These are phyloP conservation scores for Ceriops zippeliana DNA, from an alignment of 345 rosid genomes.

Conservation along the genomic window DNA sequence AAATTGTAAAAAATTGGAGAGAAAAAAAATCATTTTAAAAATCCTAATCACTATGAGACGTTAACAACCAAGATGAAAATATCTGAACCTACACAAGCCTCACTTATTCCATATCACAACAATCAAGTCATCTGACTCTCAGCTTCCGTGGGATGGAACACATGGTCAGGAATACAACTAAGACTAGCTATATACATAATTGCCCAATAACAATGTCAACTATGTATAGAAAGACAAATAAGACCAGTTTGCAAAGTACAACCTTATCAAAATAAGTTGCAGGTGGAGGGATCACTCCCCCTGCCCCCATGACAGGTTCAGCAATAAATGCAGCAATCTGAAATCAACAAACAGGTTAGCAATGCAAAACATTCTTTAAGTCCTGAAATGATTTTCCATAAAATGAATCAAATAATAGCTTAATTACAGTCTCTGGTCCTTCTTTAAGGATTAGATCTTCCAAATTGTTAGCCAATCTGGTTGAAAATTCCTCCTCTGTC, in stretches of 20 bases:
- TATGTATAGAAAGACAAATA: not conserved
- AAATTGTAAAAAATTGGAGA: not conserved
- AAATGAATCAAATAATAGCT: constrained; percentile 6
- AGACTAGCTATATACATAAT: not conserved
- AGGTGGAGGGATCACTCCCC: constrained; percentile 95
- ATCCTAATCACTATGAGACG: not conserved
- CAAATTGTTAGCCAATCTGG: constrained; percentile 80
- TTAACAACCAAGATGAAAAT: not conserved
- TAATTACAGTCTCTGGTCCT: constrained; percentile 87
- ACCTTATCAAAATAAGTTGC: constrained; percentile 96
- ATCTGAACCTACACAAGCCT: not conserved
- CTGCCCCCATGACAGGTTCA: constrained; percentile 98
- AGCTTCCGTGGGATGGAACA: not conserved
- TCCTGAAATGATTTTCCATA: constrained; percentile 6
- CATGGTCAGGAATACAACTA: not conserved
- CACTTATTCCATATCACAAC: not conserved
- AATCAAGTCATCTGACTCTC: not conserved
- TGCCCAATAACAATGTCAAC: not conserved
- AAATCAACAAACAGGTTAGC: constrained; percentile 23
- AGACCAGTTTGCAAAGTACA: constrained; percentile 9
- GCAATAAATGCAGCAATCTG: constrained; percentile 98
- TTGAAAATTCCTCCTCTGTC: constrained; percentile 89
- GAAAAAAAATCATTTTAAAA: not conserved
- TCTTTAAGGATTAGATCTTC: constrained; percentile 89
- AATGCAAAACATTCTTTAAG: not conserved